These are phyloP conservation scores for Aspergillus ochraceus DNA, from an alignment of 2,329 filamentous ascomycete genomes.

Conservation along the genomic window DNA sequence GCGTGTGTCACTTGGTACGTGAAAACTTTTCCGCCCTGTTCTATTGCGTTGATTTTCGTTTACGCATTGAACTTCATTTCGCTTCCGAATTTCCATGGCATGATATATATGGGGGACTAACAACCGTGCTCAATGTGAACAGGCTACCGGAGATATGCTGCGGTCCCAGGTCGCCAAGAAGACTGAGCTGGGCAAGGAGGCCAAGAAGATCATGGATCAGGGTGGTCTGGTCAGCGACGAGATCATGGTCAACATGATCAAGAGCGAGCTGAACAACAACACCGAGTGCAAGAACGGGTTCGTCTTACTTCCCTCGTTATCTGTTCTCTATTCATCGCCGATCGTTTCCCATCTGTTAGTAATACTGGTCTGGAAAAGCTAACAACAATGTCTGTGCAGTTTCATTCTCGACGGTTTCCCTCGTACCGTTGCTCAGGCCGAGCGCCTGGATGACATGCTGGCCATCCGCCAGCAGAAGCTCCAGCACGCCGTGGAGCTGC, in stretches of 20 bases:
- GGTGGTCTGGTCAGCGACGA: slow-evolving; percentile 97
- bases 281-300: slow-evolving; percentile 96
- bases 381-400: slow-evolving; percentile 51
- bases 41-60: background rate
- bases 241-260: slow-evolving; percentile 99
- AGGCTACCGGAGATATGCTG: slow-evolving; percentile 99
- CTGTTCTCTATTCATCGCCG: background rate
- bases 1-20: slow-evolving; percentile 91
- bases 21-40: background rate
- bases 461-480: slow-evolving; percentile 73
- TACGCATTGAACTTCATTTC: background rate
- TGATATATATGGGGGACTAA: background rate
- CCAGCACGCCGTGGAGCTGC: slow-evolving; percentile 92
- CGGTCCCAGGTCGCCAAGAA: slow-evolving; percentile 98
- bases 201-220: slow-evolving; percentile 99
- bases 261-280: slow-evolving; percentile 92
- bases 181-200: slow-evolving; percentile 88
- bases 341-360: background rate
- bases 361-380: background rate
- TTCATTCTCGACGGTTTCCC: slow-evolving; percentile 99
- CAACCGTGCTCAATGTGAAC: slow-evolving; percentile 15
- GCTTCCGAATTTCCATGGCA: background rate
- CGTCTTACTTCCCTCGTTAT: slow-evolving; percentile 31
- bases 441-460: slow-evolving; percentile 94
- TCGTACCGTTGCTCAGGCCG: slow-evolving; percentile 90